Evolutionary conservation across 2,329 filamentous ascomycete genomes (phyloP).

Genomic region (Microdochium bolleyi): DNA sequence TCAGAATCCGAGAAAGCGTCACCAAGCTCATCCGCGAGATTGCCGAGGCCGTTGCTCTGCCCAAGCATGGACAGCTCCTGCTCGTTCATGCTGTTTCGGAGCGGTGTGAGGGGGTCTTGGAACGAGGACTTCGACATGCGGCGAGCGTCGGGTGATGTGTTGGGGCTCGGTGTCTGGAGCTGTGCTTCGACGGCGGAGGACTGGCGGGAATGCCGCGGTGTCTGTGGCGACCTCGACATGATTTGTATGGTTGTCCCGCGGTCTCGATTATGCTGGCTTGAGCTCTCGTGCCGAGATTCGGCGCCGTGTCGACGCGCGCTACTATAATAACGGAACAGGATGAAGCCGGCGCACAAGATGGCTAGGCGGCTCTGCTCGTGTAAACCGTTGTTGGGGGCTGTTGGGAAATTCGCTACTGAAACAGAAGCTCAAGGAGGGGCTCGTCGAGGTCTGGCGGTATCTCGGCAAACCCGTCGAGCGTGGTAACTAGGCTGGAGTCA

Average conservation of each 20-base stretch:
- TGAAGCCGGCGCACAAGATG: too few species aligned
- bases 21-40: slow-evolving; percentile 73
- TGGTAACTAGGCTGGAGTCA: neutral
- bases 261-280: neutral
- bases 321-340: too few species aligned
- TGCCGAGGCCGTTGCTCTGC: slow-evolving; percentile 56
- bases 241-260: neutral
- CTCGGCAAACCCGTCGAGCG: neutral
- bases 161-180: slow-evolving; percentile 27
- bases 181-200: slow-evolving; percentile 42
- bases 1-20: slow-evolving; percentile 62
- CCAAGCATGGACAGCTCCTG: slow-evolving; percentile 39
- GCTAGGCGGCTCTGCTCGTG: too few species aligned
- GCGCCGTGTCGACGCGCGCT: too few species aligned
- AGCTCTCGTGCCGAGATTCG: neutral
- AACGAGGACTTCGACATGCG: slow-evolving; percentile 43
- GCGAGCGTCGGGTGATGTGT: slow-evolving; percentile 35
- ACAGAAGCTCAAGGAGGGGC: neutral
- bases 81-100: slow-evolving; percentile 37
- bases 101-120: slow-evolving; percentile 40
- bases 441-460: neutral
- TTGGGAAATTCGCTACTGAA: neutral
- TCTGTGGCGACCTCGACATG: slow-evolving; percentile 43
- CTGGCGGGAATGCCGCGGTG: slow-evolving; percentile 51
- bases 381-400: neutral